Conservation (phyloP, 2,329 filamentous ascomycete genomes). For the Aplosporella prunicola region DNA sequence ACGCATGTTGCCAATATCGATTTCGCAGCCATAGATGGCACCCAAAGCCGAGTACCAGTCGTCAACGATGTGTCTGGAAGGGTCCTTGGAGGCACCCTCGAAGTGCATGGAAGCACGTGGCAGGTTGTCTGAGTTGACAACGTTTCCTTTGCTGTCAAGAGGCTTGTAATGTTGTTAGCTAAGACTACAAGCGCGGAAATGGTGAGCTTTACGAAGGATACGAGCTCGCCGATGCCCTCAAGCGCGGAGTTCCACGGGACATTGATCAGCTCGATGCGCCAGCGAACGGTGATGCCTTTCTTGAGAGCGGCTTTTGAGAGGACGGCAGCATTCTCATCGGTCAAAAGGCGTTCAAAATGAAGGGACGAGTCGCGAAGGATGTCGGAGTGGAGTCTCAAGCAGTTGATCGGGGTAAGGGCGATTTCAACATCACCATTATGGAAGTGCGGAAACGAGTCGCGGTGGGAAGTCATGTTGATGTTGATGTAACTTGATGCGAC, state of each 20-base stretch:
- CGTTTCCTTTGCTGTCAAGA: conserved; percentile 25
- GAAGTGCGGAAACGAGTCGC: neutral
- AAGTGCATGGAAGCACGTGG: conserved; percentile 13
- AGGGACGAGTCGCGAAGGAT: conserved; percentile 23
- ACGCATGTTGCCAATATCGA: conserved; percentile 31
- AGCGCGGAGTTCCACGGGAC: conserved; percentile 16
- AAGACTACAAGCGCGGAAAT: neutral
- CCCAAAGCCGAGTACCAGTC: conserved; percentile 38
- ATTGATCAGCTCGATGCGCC: conserved; percentile 24
- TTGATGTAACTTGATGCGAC: no score
- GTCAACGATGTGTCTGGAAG: conserved; percentile 18
- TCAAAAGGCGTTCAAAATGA: conserved; percentile 23
- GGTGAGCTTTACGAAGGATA: neutral
- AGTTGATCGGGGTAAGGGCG: conserved; percentile 20
- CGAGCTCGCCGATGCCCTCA: conserved; percentile 13
- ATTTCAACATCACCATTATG: conserved; percentile 12
- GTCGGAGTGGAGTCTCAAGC: conserved; percentile 26
- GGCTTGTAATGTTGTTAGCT: conserved; percentile 6
- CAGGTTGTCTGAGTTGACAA: conserved; percentile 13
- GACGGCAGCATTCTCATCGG: conserved; percentile 20
- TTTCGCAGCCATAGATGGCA: conserved; percentile 36
- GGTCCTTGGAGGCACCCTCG: conserved; percentile 14
- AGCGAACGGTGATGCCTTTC: conserved; percentile 21
- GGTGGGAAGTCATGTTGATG: neutral
- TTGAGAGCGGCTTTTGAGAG: conserved; percentile 18